Conservation (phyloP, 768 basidiomycete species). For the Lactarius hatsudake region DNA sequence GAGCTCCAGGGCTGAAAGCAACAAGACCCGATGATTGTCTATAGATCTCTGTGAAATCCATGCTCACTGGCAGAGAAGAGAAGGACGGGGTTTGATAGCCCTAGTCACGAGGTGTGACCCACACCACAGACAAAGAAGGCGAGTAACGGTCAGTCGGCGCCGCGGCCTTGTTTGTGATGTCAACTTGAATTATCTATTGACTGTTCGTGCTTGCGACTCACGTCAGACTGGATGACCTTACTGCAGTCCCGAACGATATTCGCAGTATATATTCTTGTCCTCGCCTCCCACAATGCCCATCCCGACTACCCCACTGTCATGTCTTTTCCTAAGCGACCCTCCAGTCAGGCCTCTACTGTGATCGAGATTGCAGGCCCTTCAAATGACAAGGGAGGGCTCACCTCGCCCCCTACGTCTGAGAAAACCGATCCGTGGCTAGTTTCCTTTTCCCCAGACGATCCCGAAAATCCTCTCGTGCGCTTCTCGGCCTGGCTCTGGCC, state of each 20-base stretch:
- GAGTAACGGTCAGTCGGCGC: too few relatives aligned
- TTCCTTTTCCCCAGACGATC: slow-evolving; percentile 19
- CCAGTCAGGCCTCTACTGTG: slow-evolving; percentile 19
- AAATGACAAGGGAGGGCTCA: background rate
- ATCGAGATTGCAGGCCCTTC: background rate
- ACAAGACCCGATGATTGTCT: slow-evolving; percentile 67
- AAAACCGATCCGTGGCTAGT: slow-evolving; percentile 25
- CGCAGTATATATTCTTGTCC: background rate
- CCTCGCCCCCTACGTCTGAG: background rate
- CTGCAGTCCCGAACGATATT: background rate
- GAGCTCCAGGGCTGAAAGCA: slow-evolving; percentile 80
- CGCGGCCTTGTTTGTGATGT: background rate
- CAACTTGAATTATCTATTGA: background rate
- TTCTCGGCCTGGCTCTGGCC: slow-evolving; percentile 7
- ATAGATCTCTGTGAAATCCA: slow-evolving; percentile 90
- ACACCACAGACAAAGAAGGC: background rate
- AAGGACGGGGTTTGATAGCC: background rate
- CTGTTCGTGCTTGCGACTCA: background rate
- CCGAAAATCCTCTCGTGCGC: slow-evolving; percentile 20
- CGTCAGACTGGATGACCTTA: slow-evolving; percentile 20
- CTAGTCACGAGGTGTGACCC: background rate
- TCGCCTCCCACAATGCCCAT: background rate
- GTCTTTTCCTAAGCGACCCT: slow-evolving; percentile 7
- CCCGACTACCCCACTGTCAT: slow-evolving; percentile 1
- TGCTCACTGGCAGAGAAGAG: slow-evolving; percentile 29